A percentile compares a stretch with the other conserved stretches of the same genome.
phyloP scores from a whole-genome alignment of 2,329 filamentous ascomycete genomes.

The Graphilbum ipis-grandicollis region DNA sequence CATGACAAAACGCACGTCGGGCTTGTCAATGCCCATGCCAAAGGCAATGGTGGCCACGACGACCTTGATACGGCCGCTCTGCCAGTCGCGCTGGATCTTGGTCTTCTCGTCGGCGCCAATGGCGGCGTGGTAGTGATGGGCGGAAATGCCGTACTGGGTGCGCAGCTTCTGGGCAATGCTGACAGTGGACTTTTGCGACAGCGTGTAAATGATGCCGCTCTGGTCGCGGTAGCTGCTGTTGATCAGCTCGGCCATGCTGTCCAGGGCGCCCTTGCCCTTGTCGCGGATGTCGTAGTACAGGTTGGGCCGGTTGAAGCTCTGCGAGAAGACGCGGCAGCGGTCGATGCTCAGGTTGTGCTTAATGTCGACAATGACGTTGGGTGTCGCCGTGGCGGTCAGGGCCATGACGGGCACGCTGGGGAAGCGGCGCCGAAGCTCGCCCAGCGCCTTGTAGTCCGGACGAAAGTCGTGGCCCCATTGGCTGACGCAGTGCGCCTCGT shows the following conservation, averaged over 20 bases:
- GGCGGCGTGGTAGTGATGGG: constrained; percentile 73
- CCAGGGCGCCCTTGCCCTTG: constrained; percentile 44
- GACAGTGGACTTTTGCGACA: constrained; percentile 73
- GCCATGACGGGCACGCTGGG: constrained; percentile 81
- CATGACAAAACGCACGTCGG: constrained; percentile 90
- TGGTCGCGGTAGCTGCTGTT: constrained; percentile 49
- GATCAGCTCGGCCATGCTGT: constrained; percentile 48
- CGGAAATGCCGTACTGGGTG: constrained; percentile 45
- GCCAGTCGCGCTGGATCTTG: constrained; percentile 65
- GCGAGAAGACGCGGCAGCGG: constrained; percentile 61
- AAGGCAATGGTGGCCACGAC: constrained; percentile 98
- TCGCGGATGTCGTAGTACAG: constrained; percentile 68
- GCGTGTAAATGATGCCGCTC: constrained; percentile 84
- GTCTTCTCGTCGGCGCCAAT: constrained; percentile 53
- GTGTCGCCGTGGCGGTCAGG: constrained; percentile 84
- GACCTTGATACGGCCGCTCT: constrained; percentile 60
- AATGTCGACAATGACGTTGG: constrained; percentile 82
- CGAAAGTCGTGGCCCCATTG: constrained; percentile 99
- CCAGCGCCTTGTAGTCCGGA: constrained; percentile 82
- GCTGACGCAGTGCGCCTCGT: constrained; percentile 98
- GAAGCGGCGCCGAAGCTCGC: constrained; percentile 54
- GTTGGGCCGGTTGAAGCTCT: constrained; percentile 96
- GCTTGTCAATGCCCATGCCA: constrained; percentile 99
- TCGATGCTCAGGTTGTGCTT: constrained; percentile 79
- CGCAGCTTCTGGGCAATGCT: constrained; percentile 53